Conservation (phyloP, 2,329 filamentous ascomycete genomes). For the Paraconiothyrium brasiliense region DNA sequence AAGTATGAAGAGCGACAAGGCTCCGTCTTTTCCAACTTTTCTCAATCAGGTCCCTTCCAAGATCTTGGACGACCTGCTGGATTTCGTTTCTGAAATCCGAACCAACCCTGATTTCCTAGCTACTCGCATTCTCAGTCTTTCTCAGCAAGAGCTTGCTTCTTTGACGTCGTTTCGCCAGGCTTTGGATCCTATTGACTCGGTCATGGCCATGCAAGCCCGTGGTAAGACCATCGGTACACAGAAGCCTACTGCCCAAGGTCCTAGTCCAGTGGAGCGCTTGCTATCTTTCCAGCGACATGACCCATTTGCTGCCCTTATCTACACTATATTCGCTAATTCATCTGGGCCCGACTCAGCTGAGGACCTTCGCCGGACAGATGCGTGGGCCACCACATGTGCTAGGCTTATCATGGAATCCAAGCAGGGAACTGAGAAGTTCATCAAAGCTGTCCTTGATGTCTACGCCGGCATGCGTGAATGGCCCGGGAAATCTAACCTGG, state of each 20-base stretch:
- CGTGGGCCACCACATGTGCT: conserved; percentile 90
- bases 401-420: conserved; percentile 81
- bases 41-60: conserved; percentile 77
- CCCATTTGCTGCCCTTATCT: conserved; percentile 82
- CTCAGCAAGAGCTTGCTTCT: conserved; percentile 77
- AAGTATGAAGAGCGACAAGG: conserved; percentile 54
- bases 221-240: conserved; percentile 60
- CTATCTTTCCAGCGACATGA: conserved; percentile 90
- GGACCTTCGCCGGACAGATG: conserved; percentile 79
- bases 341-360: conserved; percentile 83
- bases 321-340: conserved; percentile 88
- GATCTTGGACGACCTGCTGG: conserved; percentile 77
- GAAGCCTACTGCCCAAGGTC: conserved; percentile 60
- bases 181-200: conserved; percentile 83
- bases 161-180: conserved; percentile 81
- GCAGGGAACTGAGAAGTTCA: conserved; percentile 78
- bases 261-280: conserved; percentile 80
- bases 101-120: conserved; percentile 90
- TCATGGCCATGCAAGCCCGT: conserved; percentile 73
- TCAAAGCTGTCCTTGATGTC: conserved; percentile 84
- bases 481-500: conserved; percentile 88
- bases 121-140: conserved; percentile 79
- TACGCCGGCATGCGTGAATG: conserved; percentile 89
- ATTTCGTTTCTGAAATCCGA: conserved; percentile 82
- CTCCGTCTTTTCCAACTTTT: conserved; percentile 56